Evolutionary conservation across 768 basidiomycete genomes (phyloP), one percentile per base, ranked within the genome.

Genomic region (Cyclocybe cylindracea): DNA sequence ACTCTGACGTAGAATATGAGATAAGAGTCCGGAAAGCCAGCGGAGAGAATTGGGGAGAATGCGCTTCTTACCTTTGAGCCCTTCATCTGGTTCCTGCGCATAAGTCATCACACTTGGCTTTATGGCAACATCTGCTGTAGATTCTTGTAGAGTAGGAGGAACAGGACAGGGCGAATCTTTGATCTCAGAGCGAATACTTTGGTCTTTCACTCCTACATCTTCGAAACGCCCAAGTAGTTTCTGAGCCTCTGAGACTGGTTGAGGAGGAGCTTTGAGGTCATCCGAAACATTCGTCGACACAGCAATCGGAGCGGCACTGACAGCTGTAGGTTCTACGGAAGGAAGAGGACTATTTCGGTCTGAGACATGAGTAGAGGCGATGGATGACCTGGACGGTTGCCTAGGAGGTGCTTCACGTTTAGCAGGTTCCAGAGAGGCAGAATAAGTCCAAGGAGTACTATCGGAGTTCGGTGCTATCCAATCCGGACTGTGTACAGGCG

Each of bases 361-460:
- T 56, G 80, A 80, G 46, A 63, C 68, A 38, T 71, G 72, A 24
- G 77, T 73, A 47, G 84, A 85, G n/a, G 77, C 78, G 57, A 78
- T 78, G 39, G 81, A 82, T 10, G 83, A 84, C 43, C 78, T 78
- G 54, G 83, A 84, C 35, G 70, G 67, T 37, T 79, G 79, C 58
- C 78, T 56, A 19, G 57, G 42, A 33, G 55, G 52, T 18, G 44
- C 44, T 32, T 53, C 55, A 14, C 47, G 44, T 54, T 56, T 59
- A 18, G 49, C 39, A 46, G 50, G 38, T 32, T 51, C 56, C 18
- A 40, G 11, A 9, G 18, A 19, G 9, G 55, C 42, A 57, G 54
- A 57, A 52, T 57, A 55, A 19, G 58, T 50, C 62, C 62, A 62
- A 46, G 56, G 37, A 6, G 50, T 51, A 39, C 48, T 39, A 11